Base-by-base conservation (phyloP, 2,329 filamentous ascomycete genomes). In the Aurifilum marmelostoma region DNA sequence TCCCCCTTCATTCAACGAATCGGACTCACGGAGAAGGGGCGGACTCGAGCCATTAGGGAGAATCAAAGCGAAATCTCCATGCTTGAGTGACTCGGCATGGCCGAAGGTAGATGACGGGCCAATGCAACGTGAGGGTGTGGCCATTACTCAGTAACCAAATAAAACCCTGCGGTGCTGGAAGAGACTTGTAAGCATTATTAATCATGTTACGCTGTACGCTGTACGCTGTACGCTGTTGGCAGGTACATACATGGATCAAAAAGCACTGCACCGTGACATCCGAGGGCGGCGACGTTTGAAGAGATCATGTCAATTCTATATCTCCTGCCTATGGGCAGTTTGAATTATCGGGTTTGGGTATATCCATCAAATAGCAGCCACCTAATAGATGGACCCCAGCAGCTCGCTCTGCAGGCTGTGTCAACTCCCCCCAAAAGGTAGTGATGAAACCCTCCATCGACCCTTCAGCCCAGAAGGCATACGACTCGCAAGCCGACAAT, bases 361-460 rank as follows among this genome's bases (percentile, higher is more conserved):
- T 66, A 61, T 66, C 65, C 56, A 60, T 66, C 65, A 59, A 66
- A 66, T 58, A 66, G 56, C 54, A 66, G 41, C 37, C 37, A 34
- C 37, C 64, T 34, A 66, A 34, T 43, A 59, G 54, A 47, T 41
- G 58, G 16, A 14, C 24, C 54, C 37, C 54, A 29, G 27, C n/a
- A 41, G 34, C 34, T 34, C 32, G 64, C 50, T 59, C 32, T 34
- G 29, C 39, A 43, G 64, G 18, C 64, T 66, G 37, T 64, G 62
- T 29, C 61, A 63, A 54, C 61, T 63, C 27, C 59, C 34, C 27
- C 59, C 11, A 62, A 62, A 37, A 59, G 29, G 56, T 18, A 59
- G 56, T 37, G 56, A 37, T 37, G 56, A 37, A 32, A 58, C 54
- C 54, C 56, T 59, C 37, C 56, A 34, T 59, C 56, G 29, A 21